phyloP scores from a whole-genome alignment of 805 yeast genomes.

The Tetrapisispora namnaoensis region DNA sequence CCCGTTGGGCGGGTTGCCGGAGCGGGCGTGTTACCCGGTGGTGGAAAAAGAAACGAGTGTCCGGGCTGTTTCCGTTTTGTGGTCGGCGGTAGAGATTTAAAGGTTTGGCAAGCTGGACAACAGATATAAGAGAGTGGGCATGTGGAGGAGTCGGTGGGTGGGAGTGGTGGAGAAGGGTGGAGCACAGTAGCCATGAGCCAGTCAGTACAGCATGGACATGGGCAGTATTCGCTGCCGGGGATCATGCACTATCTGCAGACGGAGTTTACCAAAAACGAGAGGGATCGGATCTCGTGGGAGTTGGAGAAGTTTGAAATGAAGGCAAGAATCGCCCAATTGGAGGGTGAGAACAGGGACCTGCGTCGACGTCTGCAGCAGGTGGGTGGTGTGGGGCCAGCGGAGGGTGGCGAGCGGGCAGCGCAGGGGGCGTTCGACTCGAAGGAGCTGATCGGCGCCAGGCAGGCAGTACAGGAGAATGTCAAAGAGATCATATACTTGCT shows the following conservation, averaged over 20 bases:
- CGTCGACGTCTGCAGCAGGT: slow-evolving; percentile 10
- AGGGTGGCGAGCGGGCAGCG: no score
- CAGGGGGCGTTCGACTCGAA: slow-evolving; percentile 4
- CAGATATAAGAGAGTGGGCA: no score
- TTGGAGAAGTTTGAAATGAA: slow-evolving; percentile 53
- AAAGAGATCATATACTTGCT: slow-evolving; percentile 28
- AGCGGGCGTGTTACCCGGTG: not conserved
- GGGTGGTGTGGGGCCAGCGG: no score
- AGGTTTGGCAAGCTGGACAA: no score
- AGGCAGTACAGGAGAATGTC: slow-evolving; percentile 26
- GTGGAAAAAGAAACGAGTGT: no score
- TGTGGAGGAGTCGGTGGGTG: no score
- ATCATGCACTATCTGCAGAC: slow-evolving; percentile 55
- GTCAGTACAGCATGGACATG: slow-evolving; percentile 10
- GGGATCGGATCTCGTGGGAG: slow-evolving; percentile 51
- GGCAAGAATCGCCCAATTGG: slow-evolving; percentile 39
- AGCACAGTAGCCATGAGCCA: not conserved
- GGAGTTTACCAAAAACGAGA: slow-evolving; percentile 53
- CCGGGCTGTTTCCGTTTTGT: no score
- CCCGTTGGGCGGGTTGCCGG: no score
- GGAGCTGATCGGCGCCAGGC: slow-evolving; percentile 16
- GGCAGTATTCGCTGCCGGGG: slow-evolving; percentile 34
- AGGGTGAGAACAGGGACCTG: slow-evolving; percentile 41
- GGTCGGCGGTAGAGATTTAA: no score
- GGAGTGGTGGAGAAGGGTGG: no score